Conservation (phyloP, 1,139 yeast genomes). For the Pichia terricola region DNA sequence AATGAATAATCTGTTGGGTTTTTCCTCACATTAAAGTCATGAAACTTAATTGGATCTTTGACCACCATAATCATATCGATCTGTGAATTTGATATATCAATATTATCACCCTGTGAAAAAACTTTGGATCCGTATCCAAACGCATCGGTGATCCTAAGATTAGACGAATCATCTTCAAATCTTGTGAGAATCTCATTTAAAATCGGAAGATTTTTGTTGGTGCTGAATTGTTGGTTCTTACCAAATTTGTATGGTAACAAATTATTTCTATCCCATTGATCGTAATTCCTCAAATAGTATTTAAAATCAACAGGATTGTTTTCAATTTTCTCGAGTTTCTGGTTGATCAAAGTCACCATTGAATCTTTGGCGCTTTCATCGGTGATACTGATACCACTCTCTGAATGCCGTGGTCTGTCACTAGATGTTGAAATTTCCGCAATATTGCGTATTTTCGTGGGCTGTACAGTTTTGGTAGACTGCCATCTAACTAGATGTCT, state of each 20-base stretch:
- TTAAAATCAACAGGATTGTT: slow-evolving; percentile 29
- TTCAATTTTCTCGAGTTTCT: slow-evolving; percentile 19
- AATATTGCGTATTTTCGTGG: too few relatives aligned
- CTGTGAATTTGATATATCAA: slow-evolving; percentile 45
- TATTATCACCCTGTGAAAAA: slow-evolving; percentile 62
- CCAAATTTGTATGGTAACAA: slow-evolving; percentile 48
- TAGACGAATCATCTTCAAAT: slow-evolving; percentile 30
- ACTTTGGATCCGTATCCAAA: slow-evolving; percentile 97
- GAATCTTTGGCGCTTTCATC: too few relatives aligned
- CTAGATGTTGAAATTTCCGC: too few relatives aligned
- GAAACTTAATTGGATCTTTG: slow-evolving; percentile 65
- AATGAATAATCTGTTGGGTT: slow-evolving; percentile 71
- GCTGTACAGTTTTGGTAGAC: too few relatives aligned
- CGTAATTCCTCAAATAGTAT: slow-evolving; percentile 26
- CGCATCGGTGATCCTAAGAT: slow-evolving; percentile 40
- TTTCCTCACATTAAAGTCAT: slow-evolving; percentile 54
- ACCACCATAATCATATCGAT: slow-evolving; percentile 86
- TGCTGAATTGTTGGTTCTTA: slow-evolving; percentile 38
- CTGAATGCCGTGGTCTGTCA: too few relatives aligned
- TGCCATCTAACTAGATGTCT: too few relatives aligned
- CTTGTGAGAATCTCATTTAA: slow-evolving; percentile 42
- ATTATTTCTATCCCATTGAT: slow-evolving; percentile 28
- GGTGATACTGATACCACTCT: too few relatives aligned
- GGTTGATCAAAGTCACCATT: slow-evolving; percentile 10
- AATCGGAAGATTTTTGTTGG: slow-evolving; percentile 18